phyloP scores from a whole-genome alignment of 2,329 filamentous ascomycete genomes.

The Conoideocrella luteorostrata region DNA sequence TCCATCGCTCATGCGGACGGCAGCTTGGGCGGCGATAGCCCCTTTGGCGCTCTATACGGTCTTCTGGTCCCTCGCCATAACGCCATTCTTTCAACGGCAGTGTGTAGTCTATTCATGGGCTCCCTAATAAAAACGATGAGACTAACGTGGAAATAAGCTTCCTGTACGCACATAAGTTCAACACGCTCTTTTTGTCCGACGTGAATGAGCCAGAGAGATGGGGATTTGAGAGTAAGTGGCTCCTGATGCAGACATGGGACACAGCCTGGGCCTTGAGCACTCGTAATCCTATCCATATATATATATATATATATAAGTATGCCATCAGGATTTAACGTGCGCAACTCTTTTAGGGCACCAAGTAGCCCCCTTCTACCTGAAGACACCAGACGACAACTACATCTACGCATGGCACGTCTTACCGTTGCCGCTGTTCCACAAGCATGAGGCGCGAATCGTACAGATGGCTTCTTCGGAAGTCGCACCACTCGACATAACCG shows the following conservation, averaged over 20 bases:
- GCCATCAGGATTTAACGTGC: neutral
- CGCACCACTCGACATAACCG: slow-evolving; percentile 40
- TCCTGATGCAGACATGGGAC: neutral
- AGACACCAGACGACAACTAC: slow-evolving; percentile 66
- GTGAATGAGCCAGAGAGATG: slow-evolving; percentile 72
- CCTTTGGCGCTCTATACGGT: slow-evolving; percentile 59
- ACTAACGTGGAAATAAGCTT: no score
- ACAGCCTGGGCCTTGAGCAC: neutral
- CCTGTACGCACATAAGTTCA: slow-evolving; percentile 76
- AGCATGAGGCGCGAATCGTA: slow-evolving; percentile 60
- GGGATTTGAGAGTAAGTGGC: slow-evolving; percentile 68
- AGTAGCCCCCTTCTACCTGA: slow-evolving; percentile 76
- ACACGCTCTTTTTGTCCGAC: slow-evolving; percentile 65
- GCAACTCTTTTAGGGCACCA: slow-evolving; percentile 65
- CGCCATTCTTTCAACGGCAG: slow-evolving; percentile 73
- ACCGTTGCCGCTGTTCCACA: slow-evolving; percentile 67
- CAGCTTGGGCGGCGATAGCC: slow-evolving; percentile 35
- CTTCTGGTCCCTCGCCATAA: slow-evolving; percentile 59
- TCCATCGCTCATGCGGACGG: slow-evolving; percentile 25
- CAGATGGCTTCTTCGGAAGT: slow-evolving; percentile 43
- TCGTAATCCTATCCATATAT: neutral
- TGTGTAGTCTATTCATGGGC: no score
- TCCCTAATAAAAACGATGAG: no score
- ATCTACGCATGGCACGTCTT: slow-evolving; percentile 90
- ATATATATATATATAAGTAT: neutral